Evolutionary conservation across 2,329 filamentous ascomycete species (phyloP).

Genomic region (Verticillium isaacii): DNA sequence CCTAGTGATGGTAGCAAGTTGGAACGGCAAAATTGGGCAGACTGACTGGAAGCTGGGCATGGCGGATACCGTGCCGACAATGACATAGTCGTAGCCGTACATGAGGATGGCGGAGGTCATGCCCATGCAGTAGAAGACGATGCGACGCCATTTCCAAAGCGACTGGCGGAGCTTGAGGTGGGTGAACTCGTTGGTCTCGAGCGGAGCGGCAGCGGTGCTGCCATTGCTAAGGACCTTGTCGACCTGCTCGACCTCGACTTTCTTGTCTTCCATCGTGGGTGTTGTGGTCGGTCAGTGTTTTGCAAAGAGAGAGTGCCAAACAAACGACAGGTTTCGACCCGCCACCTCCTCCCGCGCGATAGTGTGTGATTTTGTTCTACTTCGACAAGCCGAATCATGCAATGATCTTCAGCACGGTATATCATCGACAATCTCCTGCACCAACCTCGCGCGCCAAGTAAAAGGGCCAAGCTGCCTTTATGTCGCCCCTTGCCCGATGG

Average conservation of each 20-base stretch:
- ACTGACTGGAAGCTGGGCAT: conserved; percentile 23
- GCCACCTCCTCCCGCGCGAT: not conserved
- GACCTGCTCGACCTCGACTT: not conserved
- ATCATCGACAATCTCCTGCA: not conserved
- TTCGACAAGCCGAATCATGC: not conserved
- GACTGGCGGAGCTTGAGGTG: conserved; percentile 17
- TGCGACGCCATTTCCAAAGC: conserved; percentile 17
- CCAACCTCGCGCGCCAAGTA: not conserved
- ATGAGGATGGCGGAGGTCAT: conserved; percentile 19
- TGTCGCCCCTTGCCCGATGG: not conserved
- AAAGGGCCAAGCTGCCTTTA: not conserved
- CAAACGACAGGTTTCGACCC: not conserved
- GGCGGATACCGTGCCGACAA: conserved; percentile 24
- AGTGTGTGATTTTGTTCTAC: not conserved
- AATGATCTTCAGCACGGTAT: not conserved
- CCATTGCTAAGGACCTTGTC: not conserved
- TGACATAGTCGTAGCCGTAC: conserved; percentile 23
- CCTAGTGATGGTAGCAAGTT: not conserved
- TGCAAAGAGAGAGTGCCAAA: not conserved
- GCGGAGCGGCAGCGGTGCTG: not conserved
- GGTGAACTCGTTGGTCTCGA: conserved; percentile 8
- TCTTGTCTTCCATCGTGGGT: not conserved
- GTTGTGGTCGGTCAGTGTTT: not conserved
- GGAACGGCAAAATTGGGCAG: not conserved
- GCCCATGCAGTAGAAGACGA: conserved; percentile 20